Percentiles rank a stretch among this genome's conserved stretches.
phyloP scores from a whole-genome alignment of 2,329 filamentous ascomycete genomes.

The Botrytis aclada region DNA sequence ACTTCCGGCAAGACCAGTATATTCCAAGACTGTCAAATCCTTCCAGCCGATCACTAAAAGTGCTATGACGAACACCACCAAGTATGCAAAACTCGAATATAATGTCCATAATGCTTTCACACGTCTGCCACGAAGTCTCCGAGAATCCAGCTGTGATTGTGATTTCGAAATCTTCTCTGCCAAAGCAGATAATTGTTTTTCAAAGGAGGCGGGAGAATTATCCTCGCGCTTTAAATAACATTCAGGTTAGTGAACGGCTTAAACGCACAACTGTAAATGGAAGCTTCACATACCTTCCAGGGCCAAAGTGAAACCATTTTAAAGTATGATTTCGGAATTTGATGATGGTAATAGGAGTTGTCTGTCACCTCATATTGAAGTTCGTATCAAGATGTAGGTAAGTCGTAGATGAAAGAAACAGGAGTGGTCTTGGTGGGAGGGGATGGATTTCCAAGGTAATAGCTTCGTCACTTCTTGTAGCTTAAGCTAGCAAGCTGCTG shows the following conservation, averaged over 20 bases:
- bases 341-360: neutral
- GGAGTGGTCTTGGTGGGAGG: neutral
- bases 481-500: slow-evolving; percentile 2
- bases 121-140: slow-evolving; percentile 70
- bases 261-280: slow-evolving; percentile 16
- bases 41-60: slow-evolving; percentile 80
- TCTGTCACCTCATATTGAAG: slow-evolving; percentile 25
- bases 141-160: slow-evolving; percentile 68
- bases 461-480: slow-evolving; percentile 8
- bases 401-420: neutral
- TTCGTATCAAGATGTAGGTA: neutral
- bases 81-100: slow-evolving; percentile 86
- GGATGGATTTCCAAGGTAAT: neutral
- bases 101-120: slow-evolving; percentile 84
- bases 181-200: slow-evolving; percentile 81
- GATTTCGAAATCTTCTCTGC: slow-evolving; percentile 77
- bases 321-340: slow-evolving; percentile 15
- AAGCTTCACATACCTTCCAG: slow-evolving; percentile 61
- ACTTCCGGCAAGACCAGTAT: slow-evolving; percentile 72
- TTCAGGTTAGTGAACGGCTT: slow-evolving; percentile 11
- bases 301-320: slow-evolving; percentile 83
- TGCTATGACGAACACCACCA: slow-evolving; percentile 79
- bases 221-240: slow-evolving; percentile 59
- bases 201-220: slow-evolving; percentile 85
- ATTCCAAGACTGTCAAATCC: slow-evolving; percentile 74